phyloP scores from a whole-genome alignment of 169 alveolate genomes.

The Plasmodium vivax region DNA sequence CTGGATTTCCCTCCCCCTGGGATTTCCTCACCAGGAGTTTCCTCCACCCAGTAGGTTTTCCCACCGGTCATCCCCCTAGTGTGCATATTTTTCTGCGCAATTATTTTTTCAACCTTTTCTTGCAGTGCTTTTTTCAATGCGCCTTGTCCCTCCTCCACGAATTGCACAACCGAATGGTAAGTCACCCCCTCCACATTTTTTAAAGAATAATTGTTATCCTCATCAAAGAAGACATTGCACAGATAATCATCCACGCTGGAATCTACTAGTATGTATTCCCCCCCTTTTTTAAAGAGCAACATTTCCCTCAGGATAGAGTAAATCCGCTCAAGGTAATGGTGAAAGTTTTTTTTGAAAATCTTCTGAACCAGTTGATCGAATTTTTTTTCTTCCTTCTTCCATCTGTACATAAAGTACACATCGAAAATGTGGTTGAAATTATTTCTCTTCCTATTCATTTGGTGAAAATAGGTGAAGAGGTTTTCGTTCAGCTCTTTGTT shows the following conservation, averaged over 20 bases:
- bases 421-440: slow-evolving; percentile 34
- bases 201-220: neutral
- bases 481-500: slow-evolving; percentile 61
- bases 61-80: neutral
- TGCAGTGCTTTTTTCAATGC: slow-evolving; percentile 4
- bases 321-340: slow-evolving; percentile 13
- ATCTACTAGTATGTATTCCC: slow-evolving; percentile 28
- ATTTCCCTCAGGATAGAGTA: slow-evolving; percentile 21
- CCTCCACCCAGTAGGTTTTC: neutral
- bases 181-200: slow-evolving; percentile 11
- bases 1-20: neutral
- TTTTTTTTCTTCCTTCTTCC: slow-evolving; percentile 37
- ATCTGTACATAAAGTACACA: slow-evolving; percentile 54
- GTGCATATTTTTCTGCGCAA: slow-evolving; percentile 9
- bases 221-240: slow-evolving; percentile 35
- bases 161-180: neutral
- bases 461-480: slow-evolving; percentile 52
- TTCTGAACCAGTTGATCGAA: slow-evolving; percentile 18
- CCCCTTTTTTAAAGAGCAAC: neutral
- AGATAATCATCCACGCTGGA: slow-evolving; percentile 26
- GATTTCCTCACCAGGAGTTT: neutral
- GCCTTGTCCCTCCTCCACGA: slow-evolving; percentile 18
- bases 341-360: slow-evolving; percentile 48
- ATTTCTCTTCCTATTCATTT: slow-evolving; percentile 64
- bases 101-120: slow-evolving; percentile 7